These are phyloP conservation scores for Ascodesmis nigricans DNA, from an alignment of 495 filamentous ascomycete species.

Conservation along the genomic window DNA sequence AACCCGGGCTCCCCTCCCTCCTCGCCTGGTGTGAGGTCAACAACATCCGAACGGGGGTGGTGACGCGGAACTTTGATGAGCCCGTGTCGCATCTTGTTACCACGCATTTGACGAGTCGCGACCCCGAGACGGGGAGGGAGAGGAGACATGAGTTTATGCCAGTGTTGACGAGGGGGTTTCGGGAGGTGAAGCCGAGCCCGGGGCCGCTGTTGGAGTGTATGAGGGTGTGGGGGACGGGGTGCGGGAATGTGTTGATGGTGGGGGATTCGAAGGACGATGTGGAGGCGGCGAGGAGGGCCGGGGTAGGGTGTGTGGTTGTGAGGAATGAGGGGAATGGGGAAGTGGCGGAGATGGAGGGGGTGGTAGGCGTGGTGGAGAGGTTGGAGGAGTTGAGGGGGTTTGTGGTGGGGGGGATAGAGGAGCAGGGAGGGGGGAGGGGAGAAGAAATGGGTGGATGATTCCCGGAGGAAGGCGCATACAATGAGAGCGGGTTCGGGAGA, in stretches of 20 bases:
- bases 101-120: conserved; percentile 4
- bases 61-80: conserved; percentile 84
- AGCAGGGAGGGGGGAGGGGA: too few species aligned
- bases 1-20: conserved; percentile 48
- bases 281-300: conserved; percentile 63
- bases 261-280: conserved; percentile 91
- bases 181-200: conserved; percentile 68
- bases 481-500: too few species aligned
- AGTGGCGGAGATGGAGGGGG: conserved; percentile 53
- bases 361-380: conserved; percentile 30
- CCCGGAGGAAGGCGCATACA: too few species aligned
- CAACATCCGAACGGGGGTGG: conserved; percentile 53
- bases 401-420: conserved; percentile 8
- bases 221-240: conserved; percentile 34
- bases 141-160: conserved; percentile 42
- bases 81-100: conserved; percentile 23
- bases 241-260: conserved; percentile 24
- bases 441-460: too few species aligned
- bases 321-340: conserved; percentile 58
- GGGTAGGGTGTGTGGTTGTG: conserved; percentile 73
- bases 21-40: conserved; percentile 59
- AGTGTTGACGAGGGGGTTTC: conserved; percentile 69
- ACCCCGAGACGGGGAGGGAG: background rate
- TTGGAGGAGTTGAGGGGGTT: too few species aligned
- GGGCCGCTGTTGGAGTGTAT: conserved; percentile 76